These are phyloP conservation scores for Pichia nakasei DNA, from an alignment of 805 yeast genomes.

Conservation along the genomic window DNA sequence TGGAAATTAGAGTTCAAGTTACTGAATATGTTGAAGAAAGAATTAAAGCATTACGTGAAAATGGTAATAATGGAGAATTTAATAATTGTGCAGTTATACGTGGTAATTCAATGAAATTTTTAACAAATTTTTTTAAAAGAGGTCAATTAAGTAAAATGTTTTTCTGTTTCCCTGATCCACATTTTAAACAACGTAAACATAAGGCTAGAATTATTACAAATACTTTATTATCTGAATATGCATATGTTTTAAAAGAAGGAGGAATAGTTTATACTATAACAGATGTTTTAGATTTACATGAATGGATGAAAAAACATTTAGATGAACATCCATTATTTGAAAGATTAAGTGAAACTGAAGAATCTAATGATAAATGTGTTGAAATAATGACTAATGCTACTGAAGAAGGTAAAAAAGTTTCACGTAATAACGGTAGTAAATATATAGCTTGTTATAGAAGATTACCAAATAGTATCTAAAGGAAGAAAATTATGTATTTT, in stretches of 20 bases:
- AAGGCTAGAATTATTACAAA: conserved; percentile 93
- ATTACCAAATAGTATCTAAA: conserved; percentile 46
- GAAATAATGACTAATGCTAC: conserved; percentile 84
- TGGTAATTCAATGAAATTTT: conserved; percentile 95
- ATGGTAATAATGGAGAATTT: conserved; percentile 32
- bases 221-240: conserved; percentile 85
- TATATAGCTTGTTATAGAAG: conserved; percentile 83
- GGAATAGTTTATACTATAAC: conserved; percentile 93
- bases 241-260: conserved; percentile 76
- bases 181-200: conserved; percentile 93
- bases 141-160: conserved; percentile 84
- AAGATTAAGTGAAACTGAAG: conserved; percentile 74
- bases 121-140: conserved; percentile 85
- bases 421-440: conserved; percentile 80
- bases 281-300: conserved; percentile 86
- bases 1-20: conserved; percentile 97
- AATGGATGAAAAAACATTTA: conserved; percentile 93
- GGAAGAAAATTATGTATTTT: neutral
- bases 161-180: conserved; percentile 99
- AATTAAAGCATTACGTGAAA: conserved; percentile 73
- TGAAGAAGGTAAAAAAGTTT: conserved; percentile 96
- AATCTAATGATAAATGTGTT: conserved; percentile 71
- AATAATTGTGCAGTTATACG: conserved; percentile 85
- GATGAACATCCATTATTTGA: conserved; percentile 88
- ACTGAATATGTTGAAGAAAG: conserved; percentile 95